These are phyloP conservation scores for Exidia glandulosa DNA, from an alignment of 768 basidiomycete species.

Conservation along the genomic window DNA sequence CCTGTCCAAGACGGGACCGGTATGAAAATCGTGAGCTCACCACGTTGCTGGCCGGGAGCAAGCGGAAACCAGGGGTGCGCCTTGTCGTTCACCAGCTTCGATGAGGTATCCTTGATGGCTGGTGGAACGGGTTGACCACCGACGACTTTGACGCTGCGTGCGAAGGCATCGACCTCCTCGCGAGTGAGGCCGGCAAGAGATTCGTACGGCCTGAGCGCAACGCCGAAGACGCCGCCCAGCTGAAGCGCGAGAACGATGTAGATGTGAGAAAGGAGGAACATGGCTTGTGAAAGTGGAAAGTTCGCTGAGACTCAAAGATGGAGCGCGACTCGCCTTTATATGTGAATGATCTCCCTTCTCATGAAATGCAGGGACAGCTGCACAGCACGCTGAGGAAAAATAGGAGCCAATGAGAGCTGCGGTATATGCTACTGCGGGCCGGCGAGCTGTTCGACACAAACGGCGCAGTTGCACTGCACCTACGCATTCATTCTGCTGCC, in stretches of 20 bases:
- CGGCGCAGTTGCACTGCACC: no score
- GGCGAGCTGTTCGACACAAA: no score
- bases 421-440: no score
- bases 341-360: no score
- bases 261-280: background rate
- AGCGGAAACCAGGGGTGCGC: constrained; percentile 1
- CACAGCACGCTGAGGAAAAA: no score
- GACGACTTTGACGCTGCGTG: background rate
- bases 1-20: background rate
- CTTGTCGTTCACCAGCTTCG: constrained; percentile 1
- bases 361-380: no score
- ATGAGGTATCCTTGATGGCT: background rate
- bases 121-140: background rate
- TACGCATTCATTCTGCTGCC: no score
- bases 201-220: background rate
- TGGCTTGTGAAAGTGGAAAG: background rate
- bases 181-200: constrained; percentile 1
- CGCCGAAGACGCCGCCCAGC: background rate
- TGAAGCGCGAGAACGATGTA: background rate
- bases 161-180: background rate
- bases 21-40: background rate
- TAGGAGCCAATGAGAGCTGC: no score
- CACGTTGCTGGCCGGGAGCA: background rate
- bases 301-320: no score
- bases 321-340: no score